Evolutionary conservation across 495 filamentous ascomycete genomes (phyloP), one percentile per base, ranked within the genome.

Genomic region (Polyplosphaeria fusca): DNA sequence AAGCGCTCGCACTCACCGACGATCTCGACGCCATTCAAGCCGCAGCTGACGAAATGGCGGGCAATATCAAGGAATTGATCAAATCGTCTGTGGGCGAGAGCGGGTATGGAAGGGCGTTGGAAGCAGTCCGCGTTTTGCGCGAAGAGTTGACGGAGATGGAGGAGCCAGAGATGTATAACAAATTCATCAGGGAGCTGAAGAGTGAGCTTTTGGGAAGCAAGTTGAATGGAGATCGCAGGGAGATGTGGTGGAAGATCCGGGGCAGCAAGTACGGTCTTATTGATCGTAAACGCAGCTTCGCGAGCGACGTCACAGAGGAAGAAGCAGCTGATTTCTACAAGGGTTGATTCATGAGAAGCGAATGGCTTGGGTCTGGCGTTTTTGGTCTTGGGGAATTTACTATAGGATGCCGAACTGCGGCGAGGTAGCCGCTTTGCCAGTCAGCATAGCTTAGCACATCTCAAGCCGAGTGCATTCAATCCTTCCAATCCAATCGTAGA

Each of bases 191-290:
- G 24, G 74, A 77, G 19, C 68, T 99, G 43, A 97, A 96, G 74
- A 72, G 74, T 52, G 84, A 84, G 42, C 61, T 97, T 1, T 62
- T 90, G 25, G 74, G 71, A 0, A 88, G 83, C 13, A 80, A 89
- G 64, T 68, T 96, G n/a, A 83, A 84, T 49, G 93, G 90, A 0
- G 85, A 95, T 66, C 79, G 91, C 28, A 78, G 76, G 56, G 90
- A 93, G 67, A 79, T 96, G 72, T 96, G 89, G 89, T 87, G 79
- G 75, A 71, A 82, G 55, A 71, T 96, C 28, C 72, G 86, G 63
- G 78, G 74, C 43, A 79, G 75, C 13, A 82, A 74, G 65, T 64
- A 97, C 37, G 88, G 91, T 0, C 73, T 96, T 62, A 83, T 97
- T 65, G 85, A 86, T 43, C 75, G 78, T 58, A 74, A 68, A 20